phyloP scores from a whole-genome alignment of 1,284 basidiomycete species.

The Pseudozyma pruni region DNA sequence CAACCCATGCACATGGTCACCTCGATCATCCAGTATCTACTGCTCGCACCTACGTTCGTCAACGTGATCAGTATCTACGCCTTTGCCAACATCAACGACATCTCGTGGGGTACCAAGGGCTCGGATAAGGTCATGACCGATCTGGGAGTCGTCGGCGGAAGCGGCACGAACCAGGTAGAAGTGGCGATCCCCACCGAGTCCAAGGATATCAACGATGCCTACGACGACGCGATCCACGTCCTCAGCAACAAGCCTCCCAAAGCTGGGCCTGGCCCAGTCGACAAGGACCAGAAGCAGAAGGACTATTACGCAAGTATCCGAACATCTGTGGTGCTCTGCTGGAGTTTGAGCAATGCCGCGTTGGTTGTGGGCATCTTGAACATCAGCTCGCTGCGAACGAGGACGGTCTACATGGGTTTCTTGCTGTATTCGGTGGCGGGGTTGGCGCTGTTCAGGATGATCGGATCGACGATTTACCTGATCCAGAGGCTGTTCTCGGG shows the following conservation, averaged over 20 bases:
- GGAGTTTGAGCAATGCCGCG: constrained; percentile 71
- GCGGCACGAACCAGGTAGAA: constrained; percentile 55
- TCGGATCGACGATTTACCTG: constrained; percentile 50
- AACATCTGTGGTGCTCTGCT: constrained; percentile 87
- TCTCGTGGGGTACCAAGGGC: constrained; percentile 67
- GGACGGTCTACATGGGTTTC: constrained; percentile 63
- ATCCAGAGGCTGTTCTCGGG: constrained; percentile 60
- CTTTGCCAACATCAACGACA: constrained; percentile 65
- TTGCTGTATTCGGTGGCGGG: constrained; percentile 62
- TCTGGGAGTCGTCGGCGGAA: constrained; percentile 55
- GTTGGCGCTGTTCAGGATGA: constrained; percentile 57
- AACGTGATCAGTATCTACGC: constrained; percentile 67
- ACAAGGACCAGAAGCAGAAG: constrained; percentile 59
- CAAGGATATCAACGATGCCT: constrained; percentile 63
- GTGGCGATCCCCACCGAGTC: constrained; percentile 62
- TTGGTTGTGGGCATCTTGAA: constrained; percentile 62
- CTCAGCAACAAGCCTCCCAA: constrained; percentile 54
- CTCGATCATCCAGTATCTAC: constrained; percentile 63
- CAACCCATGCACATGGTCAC: constrained; percentile 67
- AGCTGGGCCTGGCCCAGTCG: constrained; percentile 26
- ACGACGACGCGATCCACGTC: constrained; percentile 66
- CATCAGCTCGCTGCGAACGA: constrained; percentile 42
- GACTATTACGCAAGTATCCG: constrained; percentile 75
- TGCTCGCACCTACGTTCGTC: constrained; percentile 64
- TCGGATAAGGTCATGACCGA: constrained; percentile 61